These are phyloP conservation scores for Dothistroma pini DNA, from an alignment of 2,329 filamentous ascomycete species.

Conservation along the genomic window DNA sequence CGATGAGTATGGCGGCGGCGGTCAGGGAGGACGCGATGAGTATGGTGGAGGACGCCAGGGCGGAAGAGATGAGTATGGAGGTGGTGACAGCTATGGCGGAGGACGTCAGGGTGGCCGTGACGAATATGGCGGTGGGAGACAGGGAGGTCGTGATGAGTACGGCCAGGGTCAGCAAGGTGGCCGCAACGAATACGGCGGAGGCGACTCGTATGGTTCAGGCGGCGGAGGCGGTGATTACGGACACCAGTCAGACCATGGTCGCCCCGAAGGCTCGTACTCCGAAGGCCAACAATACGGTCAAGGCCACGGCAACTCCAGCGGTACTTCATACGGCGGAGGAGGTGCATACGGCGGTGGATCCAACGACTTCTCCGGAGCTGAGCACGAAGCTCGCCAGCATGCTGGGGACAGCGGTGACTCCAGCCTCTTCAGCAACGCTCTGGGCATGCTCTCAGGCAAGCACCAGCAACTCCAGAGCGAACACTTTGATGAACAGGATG, in stretches of 20 bases:
- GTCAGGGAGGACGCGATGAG: constrained; percentile 19
- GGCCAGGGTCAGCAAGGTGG: constrained; percentile 19
- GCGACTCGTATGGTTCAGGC: constrained; percentile 21
- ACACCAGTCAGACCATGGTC: constrained; percentile 31
- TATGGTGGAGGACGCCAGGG: constrained; percentile 13
- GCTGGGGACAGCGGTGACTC: constrained; percentile 49
- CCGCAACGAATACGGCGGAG: too few species aligned
- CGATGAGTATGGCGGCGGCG: constrained; percentile 13
- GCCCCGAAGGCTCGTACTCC: constrained; percentile 29
- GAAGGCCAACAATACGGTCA: constrained; percentile 28
- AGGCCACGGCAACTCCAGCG: constrained; percentile 38
- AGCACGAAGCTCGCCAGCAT: constrained; percentile 54
- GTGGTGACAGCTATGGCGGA: constrained; percentile 14
- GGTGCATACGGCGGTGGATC: constrained; percentile 37
- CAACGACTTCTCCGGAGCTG: constrained; percentile 54
- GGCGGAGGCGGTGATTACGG: constrained; percentile 23
- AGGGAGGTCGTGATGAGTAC: constrained; percentile 18
- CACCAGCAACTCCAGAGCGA: constrained; percentile 49
- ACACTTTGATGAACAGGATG: constrained; percentile 61
- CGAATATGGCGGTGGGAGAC: constrained; percentile 16
- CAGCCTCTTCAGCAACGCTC: constrained; percentile 54
- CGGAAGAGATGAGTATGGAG: constrained; percentile 14
- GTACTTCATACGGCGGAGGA: constrained; percentile 43
- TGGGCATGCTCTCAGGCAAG: constrained; percentile 54
- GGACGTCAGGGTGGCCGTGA: constrained; percentile 19